phyloP scores from a whole-genome alignment of 2,329 filamentous ascomycete species.

The Pseudopyrenochaeta lycopersici region DNA sequence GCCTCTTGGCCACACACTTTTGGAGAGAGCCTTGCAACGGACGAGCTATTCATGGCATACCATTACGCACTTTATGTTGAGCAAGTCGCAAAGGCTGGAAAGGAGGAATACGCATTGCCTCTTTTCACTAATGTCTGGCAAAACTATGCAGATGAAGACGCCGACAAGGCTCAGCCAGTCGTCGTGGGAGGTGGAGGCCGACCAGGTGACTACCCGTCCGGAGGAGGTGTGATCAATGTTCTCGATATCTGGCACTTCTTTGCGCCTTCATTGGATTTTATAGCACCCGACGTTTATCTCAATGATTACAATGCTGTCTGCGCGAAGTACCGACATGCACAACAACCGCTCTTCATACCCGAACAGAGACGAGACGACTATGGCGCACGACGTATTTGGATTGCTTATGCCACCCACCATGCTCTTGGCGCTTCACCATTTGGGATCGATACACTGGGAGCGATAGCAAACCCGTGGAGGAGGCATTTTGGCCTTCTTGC shows the following conservation, averaged over 20 bases:
- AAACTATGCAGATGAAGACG: slow-evolving; percentile 42
- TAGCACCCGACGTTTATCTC: slow-evolving; percentile 58
- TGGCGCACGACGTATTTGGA: slow-evolving; percentile 14
- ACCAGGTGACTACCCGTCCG: slow-evolving; percentile 59
- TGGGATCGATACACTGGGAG: slow-evolving; percentile 50
- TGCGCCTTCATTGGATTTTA: slow-evolving; percentile 54
- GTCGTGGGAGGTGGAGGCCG: slow-evolving; percentile 54
- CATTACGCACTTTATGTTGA: slow-evolving; percentile 55
- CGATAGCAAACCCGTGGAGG: slow-evolving; percentile 36
- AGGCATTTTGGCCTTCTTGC: slow-evolving; percentile 49
- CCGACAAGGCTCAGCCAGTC: slow-evolving; percentile 38
- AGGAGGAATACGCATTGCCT: slow-evolving; percentile 53
- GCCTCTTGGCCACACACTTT: slow-evolving; percentile 52
- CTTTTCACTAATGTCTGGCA: slow-evolving; percentile 60
- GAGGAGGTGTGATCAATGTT: slow-evolving; percentile 41
- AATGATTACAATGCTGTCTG: slow-evolving; percentile 56
- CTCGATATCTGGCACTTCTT: slow-evolving; percentile 57
- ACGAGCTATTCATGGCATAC: slow-evolving; percentile 61
- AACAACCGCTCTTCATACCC: slow-evolving; percentile 59
- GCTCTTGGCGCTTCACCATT: slow-evolving; percentile 12
- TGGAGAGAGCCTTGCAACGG: slow-evolving; percentile 46
- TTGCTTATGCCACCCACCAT: slow-evolving; percentile 7
- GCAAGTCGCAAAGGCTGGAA: slow-evolving; percentile 53
- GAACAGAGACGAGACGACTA: slow-evolving; percentile 59
- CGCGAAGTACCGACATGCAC: slow-evolving; percentile 50